A percentile compares a stretch with the other conserved stretches of the same genome.
phyloP scores from a whole-genome alignment of 805 yeast species.

The Kregervanrija delftensis region DNA sequence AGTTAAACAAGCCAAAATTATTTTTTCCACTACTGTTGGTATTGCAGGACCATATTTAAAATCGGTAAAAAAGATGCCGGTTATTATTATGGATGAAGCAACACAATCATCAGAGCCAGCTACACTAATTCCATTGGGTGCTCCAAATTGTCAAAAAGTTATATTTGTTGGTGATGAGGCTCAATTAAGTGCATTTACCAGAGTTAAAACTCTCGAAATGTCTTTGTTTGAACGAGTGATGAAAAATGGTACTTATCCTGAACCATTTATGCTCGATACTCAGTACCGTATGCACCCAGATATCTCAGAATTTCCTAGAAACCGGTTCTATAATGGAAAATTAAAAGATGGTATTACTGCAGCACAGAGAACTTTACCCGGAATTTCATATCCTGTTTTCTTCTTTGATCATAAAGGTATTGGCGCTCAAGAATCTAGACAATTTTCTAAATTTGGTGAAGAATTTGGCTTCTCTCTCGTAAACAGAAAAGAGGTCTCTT shows the following conservation, averaged over 20 bases:
- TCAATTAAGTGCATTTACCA: constrained; percentile 66
- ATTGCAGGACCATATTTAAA: constrained; percentile 64
- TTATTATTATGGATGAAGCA: constrained; percentile 73
- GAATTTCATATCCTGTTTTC: constrained; percentile 47
- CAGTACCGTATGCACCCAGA: constrained; percentile 98
- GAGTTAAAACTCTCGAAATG: constrained; percentile 57
- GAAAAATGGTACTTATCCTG: constrained; percentile 50
- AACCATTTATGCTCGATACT: constrained; percentile 62
- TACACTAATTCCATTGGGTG: constrained; percentile 62
- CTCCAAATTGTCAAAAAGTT: constrained; percentile 59
- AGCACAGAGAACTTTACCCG: constrained; percentile 39
- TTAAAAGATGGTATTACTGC: constrained; percentile 65
- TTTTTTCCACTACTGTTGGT: constrained; percentile 66
- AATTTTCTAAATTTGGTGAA: constrained; percentile 33
- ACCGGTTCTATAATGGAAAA: constrained; percentile 64
- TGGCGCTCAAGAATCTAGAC: constrained; percentile 37
- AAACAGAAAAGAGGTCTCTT: constrained; percentile 46
- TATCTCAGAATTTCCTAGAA: constrained; percentile 79
- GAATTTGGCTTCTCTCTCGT: constrained; percentile 51
- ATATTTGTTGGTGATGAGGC: constrained; percentile 75
- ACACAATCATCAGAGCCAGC: constrained; percentile 73
- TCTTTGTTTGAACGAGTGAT: constrained; percentile 65
- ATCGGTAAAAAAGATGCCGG: constrained; percentile 42
- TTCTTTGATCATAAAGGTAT: constrained; percentile 54
- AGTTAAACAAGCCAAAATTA: constrained; percentile 59